phyloP scores from a whole-genome alignment of 2,329 filamentous ascomycete species.

The Neofusicoccum cordaticola region DNA sequence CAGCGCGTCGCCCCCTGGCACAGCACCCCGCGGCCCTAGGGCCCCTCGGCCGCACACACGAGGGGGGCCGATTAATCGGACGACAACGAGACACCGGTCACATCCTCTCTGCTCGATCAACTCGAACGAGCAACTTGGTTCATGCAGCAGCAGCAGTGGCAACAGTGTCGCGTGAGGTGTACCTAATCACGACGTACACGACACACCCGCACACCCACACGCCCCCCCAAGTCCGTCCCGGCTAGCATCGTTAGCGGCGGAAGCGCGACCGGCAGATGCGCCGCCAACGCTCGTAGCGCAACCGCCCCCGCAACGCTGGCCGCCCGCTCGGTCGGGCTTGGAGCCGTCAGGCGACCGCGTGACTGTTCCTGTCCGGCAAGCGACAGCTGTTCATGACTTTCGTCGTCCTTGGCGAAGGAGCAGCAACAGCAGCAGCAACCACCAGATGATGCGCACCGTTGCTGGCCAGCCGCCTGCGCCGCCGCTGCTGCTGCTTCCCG shows the following conservation, averaged over 20 bases:
- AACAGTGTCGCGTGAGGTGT: conserved; percentile 8
- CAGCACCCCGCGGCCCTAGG: not conserved
- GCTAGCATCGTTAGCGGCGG: not conserved
- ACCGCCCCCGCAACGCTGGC: not conserved
- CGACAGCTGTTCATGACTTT: no score
- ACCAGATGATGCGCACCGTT: no score
- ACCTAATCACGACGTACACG: no score
- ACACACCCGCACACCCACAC: no score
- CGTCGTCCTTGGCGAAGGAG: no score
- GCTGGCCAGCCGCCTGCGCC: no score
- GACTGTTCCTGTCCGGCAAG: not conserved
- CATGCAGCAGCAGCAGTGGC: not conserved
- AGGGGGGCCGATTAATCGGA: no score
- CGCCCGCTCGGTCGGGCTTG: not conserved
- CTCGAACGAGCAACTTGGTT: not conserved
- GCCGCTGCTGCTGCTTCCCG: no score
- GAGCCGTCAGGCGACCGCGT: not conserved
- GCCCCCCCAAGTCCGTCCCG: not conserved
- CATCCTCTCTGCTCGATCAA: no score
- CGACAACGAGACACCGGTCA: no score
- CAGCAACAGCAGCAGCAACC: no score
- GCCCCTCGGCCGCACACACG: not conserved
- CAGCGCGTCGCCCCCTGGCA: not conserved
- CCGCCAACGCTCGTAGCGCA: not conserved
- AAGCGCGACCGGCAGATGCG: not conserved